phyloP scores from a whole-genome alignment of 1,284 basidiomycete genomes.

The Ganoderma meredithae region DNA sequence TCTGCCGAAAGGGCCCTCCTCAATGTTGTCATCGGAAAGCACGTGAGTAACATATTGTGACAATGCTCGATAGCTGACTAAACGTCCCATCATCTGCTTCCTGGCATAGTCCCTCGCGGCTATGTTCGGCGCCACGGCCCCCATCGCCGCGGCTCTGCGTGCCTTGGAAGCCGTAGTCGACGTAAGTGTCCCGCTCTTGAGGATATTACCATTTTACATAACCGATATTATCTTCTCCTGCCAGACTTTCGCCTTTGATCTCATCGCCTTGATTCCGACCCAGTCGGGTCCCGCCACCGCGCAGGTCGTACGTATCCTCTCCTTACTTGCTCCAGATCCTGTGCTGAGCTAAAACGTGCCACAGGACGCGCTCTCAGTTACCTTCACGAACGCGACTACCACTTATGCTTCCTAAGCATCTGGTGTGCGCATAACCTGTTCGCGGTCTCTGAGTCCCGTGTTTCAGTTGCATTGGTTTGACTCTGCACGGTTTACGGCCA shows the following conservation, averaged over 20 bases:
- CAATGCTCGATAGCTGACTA: background rate
- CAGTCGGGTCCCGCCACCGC: background rate
- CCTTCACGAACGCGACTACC: constrained; percentile 4
- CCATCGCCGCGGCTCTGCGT: constrained; percentile 8
- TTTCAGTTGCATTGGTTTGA: background rate
- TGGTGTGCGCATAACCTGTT: background rate
- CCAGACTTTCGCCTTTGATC: constrained; percentile 6
- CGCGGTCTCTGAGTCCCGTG: background rate
- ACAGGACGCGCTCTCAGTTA: background rate
- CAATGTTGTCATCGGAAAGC: constrained; percentile 2
- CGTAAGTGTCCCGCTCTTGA: background rate
- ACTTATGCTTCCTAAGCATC: background rate
- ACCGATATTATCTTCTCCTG: too few relatives aligned
- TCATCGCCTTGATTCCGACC: constrained; percentile 5
- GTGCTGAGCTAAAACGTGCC: background rate
- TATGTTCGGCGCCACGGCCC: background rate
- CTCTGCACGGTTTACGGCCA: background rate
- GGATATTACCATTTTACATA: background rate
- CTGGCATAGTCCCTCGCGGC: constrained; percentile 4
- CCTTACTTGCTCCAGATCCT: too few relatives aligned
- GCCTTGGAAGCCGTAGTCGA: constrained; percentile 2
- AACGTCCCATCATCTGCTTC: background rate
- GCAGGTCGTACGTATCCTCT: constrained; percentile 3
- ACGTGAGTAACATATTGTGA: background rate
- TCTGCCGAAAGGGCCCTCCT: background rate